These are phyloP conservation scores for Galerina marginata DNA, from an alignment of 768 basidiomycete genomes.

Conservation along the genomic window DNA sequence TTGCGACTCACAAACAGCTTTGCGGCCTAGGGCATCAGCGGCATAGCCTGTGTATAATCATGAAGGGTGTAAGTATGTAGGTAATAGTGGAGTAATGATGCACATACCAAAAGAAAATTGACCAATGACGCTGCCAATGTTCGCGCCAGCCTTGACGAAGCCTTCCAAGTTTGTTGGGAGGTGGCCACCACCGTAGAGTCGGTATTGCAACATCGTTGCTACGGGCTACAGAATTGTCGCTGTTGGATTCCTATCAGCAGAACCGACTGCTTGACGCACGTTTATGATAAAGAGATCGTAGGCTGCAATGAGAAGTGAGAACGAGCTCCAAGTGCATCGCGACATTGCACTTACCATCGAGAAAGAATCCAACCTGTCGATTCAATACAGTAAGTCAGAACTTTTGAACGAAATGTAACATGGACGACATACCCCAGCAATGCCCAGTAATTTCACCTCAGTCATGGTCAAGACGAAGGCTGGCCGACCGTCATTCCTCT, in stretches of 20 bases:
- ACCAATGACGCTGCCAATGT: constrained; percentile 66
- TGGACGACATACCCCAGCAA: constrained; percentile 22
- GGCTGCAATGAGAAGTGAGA: constrained; percentile 10
- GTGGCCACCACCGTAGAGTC: constrained; percentile 49
- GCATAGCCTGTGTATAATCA: constrained; percentile 47
- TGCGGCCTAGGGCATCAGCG: constrained; percentile 72
- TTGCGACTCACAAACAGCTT: constrained; percentile 57
- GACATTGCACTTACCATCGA: constrained; percentile 17
- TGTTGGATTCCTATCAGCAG: neutral
- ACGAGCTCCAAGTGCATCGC: neutral
- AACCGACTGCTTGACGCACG: constrained; percentile 10
- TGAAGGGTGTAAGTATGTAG: neutral
- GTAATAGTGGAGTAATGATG: neutral
- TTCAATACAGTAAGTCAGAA: neutral
- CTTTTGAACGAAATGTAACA: neutral
- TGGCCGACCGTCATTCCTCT: neutral
- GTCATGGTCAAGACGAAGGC: neutral
- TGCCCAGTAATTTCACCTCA: constrained; percentile 5
- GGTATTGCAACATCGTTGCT: constrained; percentile 32
- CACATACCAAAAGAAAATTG: constrained; percentile 56
- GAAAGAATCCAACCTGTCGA: constrained; percentile 24
- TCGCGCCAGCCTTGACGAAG: constrained; percentile 61
- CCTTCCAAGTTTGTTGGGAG: constrained; percentile 57
- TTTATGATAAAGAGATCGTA: constrained; percentile 33
- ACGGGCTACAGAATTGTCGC: constrained; percentile 21